These are phyloP conservation scores for Comarum palustre DNA, from an alignment of 306 rosid genomes.

Conservation along the genomic window DNA sequence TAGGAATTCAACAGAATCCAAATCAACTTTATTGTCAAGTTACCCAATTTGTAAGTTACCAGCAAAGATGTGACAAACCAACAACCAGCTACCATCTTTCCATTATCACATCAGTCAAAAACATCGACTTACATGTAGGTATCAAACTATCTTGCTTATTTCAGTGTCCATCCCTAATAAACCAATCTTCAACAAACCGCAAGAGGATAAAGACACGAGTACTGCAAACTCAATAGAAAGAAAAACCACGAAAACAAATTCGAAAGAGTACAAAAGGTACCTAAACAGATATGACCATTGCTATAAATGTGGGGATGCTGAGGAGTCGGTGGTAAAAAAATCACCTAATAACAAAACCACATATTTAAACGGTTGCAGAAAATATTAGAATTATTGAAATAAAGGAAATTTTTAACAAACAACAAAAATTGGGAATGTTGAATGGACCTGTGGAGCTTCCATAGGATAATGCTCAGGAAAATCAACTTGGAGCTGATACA, in stretches of 20 bases:
- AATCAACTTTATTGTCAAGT: conserved; percentile 3
- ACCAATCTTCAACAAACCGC: background rate
- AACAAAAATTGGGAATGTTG: background rate
- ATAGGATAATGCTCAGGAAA: conserved; percentile 94
- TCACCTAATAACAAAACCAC: conserved; percentile 44
- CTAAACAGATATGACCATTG: conserved; percentile 97
- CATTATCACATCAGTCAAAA: background rate
- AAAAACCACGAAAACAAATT: background rate
- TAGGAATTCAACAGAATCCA: background rate
- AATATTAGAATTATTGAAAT: background rate
- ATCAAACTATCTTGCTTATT: background rate
- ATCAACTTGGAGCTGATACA: conserved; percentile 90
- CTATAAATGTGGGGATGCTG: conserved; percentile 96
- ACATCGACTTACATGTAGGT: background rate
- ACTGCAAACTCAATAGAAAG: background rate
- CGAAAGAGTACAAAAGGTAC: conserved; percentile 27
- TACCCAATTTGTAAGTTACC: background rate
- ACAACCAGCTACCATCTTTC: conserved; percentile 9
- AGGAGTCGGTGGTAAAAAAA: conserved; percentile 84
- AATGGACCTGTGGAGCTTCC: conserved; percentile 90
- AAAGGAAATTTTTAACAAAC: background rate
- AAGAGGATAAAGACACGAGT: background rate
- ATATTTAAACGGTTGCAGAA: background rate
- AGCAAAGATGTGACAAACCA: conserved; percentile 14
- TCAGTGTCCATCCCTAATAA: background rate